phyloP scores from a whole-genome alignment of 805 yeast species.

The Blastobotrys attinorum region DNA sequence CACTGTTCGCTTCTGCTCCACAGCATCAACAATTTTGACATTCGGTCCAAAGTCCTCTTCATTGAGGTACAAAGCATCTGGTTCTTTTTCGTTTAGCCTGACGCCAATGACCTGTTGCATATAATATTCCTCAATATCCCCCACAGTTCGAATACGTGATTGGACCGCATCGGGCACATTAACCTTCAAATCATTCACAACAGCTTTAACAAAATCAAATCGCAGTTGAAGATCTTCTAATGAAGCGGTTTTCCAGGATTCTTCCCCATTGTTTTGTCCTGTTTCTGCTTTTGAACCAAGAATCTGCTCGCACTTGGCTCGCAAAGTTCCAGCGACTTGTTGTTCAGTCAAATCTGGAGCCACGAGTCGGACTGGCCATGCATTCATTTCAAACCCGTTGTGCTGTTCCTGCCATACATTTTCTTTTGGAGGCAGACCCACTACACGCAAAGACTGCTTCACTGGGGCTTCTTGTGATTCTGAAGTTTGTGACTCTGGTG shows the following conservation, averaged over 20 bases:
- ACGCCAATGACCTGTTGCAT: conserved; percentile 31
- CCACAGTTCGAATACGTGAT: conserved; percentile 34
- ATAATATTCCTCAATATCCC: conserved; percentile 34
- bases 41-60: conserved; percentile 46
- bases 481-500: background rate
- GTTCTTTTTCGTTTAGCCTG: conserved; percentile 54
- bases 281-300: conserved; percentile 1
- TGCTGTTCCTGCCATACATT: conserved; percentile 13
- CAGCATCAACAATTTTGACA: conserved; percentile 37
- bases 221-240: conserved; percentile 41
- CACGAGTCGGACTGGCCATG: conserved; percentile 25
- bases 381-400: conserved; percentile 16
- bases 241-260: conserved; percentile 6
- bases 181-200: conserved; percentile 43
- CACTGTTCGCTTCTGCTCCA: conserved; percentile 40
- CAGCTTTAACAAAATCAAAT: conserved; percentile 40
- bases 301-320: conserved; percentile 3
- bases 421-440: conserved; percentile 17
- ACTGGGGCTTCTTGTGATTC: background rate
- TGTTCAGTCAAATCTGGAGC: conserved; percentile 15
- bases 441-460: conserved; percentile 14
- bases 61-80: conserved; percentile 64
- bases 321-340: conserved; percentile 9
- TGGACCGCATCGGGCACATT: conserved; percentile 47
- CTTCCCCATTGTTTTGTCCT: conserved; percentile 1